Base-by-base conservation (phyloP, 176 grass and related monocot genomes). In the Pharus latifolius region DNA sequence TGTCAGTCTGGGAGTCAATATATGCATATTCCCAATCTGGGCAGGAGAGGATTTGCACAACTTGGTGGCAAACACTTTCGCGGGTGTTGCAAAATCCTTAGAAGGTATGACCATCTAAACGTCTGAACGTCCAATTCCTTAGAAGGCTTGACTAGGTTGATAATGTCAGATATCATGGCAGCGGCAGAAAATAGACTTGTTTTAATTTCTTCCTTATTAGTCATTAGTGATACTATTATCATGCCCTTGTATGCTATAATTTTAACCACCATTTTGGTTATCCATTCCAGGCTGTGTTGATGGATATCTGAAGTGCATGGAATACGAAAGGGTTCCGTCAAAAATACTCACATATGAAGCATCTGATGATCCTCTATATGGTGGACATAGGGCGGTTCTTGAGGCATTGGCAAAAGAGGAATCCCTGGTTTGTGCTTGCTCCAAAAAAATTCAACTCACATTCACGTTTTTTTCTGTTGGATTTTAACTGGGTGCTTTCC, bases 21-120 rank as follows among this genome's bases (percentile, higher is more conserved):
- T 91, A 17, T 86, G 87, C 45, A 85, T 98, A 82, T 74, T 93
- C 58, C 90, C 95, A 42, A 98, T 98, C 61, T 98, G 95, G 95
- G 89, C 95, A 4, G 95, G 90, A 31, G 95, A 98, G 73, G 95
- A 98, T 79, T 46, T 98, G 75, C 90, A 98, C 77, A 85, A 75
- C 53, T 56, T 98, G 64, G 82, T 98, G 22, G 79, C 86, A 26
- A 91, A 91, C 68, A 94, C 91, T 69, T 91, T 98, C 27, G 32
- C 26, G 15, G 79, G 87, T 20, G 81, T 99, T 15, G 90, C 90
- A 20, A 88, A 88, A 59, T 99, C 95, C 69, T 81, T 99, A 43
- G 95, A 99, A 99, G 95, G 90, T 91, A 67, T 43, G 8, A 13
- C 47, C 10, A 38, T 26, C 40, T 52, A 59, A n/a, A 49, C 15